Percentiles rank a stretch among this genome's conserved stretches.
These are phyloP conservation scores for Ogataea pini DNA, from an alignment of 805 yeast species.

Conservation along the genomic window DNA sequence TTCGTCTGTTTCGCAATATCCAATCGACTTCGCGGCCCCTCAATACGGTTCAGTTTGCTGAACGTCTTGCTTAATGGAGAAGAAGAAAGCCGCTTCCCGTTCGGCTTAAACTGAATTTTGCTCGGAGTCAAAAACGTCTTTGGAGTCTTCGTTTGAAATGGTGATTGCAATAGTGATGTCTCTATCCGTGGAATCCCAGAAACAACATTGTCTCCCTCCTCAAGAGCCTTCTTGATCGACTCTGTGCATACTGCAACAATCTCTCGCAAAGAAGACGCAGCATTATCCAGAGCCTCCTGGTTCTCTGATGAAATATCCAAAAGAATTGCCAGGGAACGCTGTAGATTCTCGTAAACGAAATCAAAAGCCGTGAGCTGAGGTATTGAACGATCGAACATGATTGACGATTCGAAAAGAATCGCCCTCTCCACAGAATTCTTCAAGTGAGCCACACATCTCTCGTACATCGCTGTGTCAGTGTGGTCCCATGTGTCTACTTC, in stretches of 20 bases:
- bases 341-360: constrained; percentile 17
- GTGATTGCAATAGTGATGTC: not conserved
- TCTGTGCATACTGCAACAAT: constrained; percentile 15
- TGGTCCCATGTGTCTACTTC: constrained; percentile 61
- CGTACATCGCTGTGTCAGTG: constrained; percentile 43
- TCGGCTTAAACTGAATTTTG: not conserved
- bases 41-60: constrained; percentile 18
- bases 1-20: constrained; percentile 31
- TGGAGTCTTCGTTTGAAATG: not conserved
- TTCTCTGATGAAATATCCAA: constrained; percentile 21
- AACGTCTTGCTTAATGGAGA: constrained; percentile 25
- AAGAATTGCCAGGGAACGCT: constrained; percentile 15
- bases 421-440: constrained; percentile 53
- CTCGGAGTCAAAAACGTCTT: constrained; percentile 1
- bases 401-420: constrained; percentile 54
- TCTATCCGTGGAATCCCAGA: constrained; percentile 1
- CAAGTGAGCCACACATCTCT: constrained; percentile 42
- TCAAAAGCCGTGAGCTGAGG: constrained; percentile 23
- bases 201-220: constrained; percentile 16
- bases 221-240: constrained; percentile 20
- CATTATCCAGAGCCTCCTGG: constrained; percentile 15
- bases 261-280: constrained; percentile 13
- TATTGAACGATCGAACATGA: constrained; percentile 51
- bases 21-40: constrained; percentile 7
- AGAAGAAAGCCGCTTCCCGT: constrained; percentile 26